These are phyloP conservation scores for Psidium guajava DNA, from an alignment of 345 rosid species.

Conservation along the genomic window DNA sequence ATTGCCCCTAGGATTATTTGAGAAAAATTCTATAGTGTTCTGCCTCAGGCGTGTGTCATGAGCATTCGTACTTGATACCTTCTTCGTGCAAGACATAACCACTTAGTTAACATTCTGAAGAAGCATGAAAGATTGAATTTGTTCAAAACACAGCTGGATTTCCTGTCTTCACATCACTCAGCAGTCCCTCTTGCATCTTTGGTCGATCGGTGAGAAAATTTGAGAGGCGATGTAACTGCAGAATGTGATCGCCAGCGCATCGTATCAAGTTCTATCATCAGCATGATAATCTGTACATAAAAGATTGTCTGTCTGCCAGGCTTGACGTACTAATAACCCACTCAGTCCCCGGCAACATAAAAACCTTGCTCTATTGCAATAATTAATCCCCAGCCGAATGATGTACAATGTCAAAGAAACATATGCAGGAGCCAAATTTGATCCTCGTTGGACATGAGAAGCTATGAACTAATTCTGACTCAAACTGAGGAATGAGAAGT, in stretches of 20 bases:
- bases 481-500: neutral
- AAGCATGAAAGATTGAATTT: neutral
- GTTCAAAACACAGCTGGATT: neutral
- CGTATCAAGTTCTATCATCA: neutral
- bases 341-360: neutral
- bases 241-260: neutral
- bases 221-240: neutral
- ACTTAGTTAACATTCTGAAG: neutral
- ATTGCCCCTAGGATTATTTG: neutral
- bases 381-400: neutral
- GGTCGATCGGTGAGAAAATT: neutral
- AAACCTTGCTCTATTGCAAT: neutral
- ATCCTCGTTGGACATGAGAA: neutral
- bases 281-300: neutral
- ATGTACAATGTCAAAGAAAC: neutral
- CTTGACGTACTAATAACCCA: neutral
- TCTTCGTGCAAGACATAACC: neutral
- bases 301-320: neutral
- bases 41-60: neutral
- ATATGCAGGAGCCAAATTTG: neutral
- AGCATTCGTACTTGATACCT: neutral
- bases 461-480: neutral
- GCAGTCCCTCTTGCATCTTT: neutral
- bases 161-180: neutral
- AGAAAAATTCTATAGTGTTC: neutral